These are phyloP conservation scores for Diplodia intermedia DNA, from an alignment of 2,329 filamentous ascomycete species.

Conservation along the genomic window DNA sequence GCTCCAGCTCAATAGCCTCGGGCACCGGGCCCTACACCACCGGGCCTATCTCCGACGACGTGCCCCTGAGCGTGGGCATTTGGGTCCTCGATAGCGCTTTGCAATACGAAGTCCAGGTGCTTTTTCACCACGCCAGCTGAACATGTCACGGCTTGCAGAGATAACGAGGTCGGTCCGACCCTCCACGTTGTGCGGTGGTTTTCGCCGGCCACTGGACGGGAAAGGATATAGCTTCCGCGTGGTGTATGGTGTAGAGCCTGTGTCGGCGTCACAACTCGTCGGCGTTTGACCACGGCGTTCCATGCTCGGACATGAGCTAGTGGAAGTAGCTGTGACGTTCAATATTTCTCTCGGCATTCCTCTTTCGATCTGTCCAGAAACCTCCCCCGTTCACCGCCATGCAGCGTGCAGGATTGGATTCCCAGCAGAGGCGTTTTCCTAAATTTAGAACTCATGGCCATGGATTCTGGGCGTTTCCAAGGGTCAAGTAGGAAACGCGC, in stretches of 20 bases:
- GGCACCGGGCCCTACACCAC: neutral
- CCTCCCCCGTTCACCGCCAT: neutral
- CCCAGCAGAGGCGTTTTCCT: neutral
- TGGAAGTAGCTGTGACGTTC: neutral
- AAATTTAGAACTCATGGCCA: neutral
- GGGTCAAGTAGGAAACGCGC: neutral
- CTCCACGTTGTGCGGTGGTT: constrained; percentile 1
- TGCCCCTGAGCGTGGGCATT: neutral
- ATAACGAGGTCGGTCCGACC: constrained; percentile 6
- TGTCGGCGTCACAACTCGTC: neutral
- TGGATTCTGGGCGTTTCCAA: neutral
- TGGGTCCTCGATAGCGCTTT: neutral
- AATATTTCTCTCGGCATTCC: too few relatives aligned
- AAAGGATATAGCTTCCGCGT: neutral
- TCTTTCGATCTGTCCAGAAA: too few relatives aligned
- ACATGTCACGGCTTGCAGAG: neutral
- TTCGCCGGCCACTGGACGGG: neutral
- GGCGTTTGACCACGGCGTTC: neutral
- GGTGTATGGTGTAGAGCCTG: neutral
- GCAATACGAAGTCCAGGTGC: neutral
- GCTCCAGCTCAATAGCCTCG: neutral
- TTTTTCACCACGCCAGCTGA: neutral
- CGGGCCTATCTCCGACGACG: neutral
- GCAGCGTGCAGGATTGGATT: neutral
- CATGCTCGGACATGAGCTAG: neutral